Evolutionary conservation across 768 basidiomycete genomes (phyloP).

Genomic region (Lactifluus piperatus): DNA sequence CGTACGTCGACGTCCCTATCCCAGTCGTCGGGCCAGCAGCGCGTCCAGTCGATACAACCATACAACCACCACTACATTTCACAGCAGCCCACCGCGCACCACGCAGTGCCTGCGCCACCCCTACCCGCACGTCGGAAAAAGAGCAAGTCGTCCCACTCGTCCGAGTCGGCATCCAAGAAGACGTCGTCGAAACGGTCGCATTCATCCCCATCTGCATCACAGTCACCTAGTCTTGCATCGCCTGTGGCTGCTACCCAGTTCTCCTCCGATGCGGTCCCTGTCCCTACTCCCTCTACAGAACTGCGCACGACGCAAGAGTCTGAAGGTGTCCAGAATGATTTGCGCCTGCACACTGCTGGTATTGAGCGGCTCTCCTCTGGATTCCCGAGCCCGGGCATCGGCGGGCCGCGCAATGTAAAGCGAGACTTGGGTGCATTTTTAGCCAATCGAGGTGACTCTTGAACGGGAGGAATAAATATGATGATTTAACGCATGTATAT

Average conservation of each 20-base stretch:
- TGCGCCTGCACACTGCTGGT: slow-evolving; percentile 1
- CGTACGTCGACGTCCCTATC: slow-evolving; percentile 47
- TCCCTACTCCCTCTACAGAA: slow-evolving; percentile 22
- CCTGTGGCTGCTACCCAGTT: slow-evolving; percentile 33
- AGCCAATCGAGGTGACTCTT: slow-evolving; percentile 9
- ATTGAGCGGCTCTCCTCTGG: slow-evolving; percentile 8
- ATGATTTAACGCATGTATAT: too few species aligned
- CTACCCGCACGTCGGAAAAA: slow-evolving; percentile 4
- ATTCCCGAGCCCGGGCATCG: slow-evolving; percentile 15
- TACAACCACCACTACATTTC: slow-evolving; percentile 25
- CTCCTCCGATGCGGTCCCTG: slow-evolving; percentile 20
- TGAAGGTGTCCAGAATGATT: slow-evolving; percentile 27
- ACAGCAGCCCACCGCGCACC: slow-evolving; percentile 19
- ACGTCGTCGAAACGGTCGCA: slow-evolving; percentile 29
- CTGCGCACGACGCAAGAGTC: slow-evolving; percentile 27
- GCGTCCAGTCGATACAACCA: not conserved
- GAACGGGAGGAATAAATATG: not conserved
- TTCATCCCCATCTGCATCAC: slow-evolving; percentile 36
- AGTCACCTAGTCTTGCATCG: slow-evolving; percentile 35
- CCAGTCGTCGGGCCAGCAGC: slow-evolving; percentile 14
- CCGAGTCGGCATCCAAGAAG: slow-evolving; percentile 20
- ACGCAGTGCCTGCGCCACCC: not conserved
- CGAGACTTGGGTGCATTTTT: slow-evolving; percentile 16
- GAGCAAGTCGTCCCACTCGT: slow-evolving; percentile 21
- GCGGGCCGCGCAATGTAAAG: slow-evolving; percentile 8